Conservation (phyloP, 1,284 basidiomycete genomes). For the Cryptococcus sp. region DNA sequence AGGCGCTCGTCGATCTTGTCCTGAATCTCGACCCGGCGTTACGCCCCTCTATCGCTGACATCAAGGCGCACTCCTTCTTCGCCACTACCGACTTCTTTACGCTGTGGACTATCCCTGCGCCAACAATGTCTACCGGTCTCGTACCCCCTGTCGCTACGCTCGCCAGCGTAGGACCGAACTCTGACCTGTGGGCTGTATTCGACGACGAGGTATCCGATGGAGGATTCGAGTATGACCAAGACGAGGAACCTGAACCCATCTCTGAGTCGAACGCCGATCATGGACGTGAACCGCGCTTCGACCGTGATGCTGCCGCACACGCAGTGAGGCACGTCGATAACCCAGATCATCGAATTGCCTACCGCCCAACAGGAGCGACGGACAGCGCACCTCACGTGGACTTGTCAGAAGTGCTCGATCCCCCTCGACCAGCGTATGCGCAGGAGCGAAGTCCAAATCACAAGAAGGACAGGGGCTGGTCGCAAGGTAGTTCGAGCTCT, state of each 20-base stretch:
- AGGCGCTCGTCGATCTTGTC: conserved; percentile 54
- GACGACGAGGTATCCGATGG: conserved; percentile 45
- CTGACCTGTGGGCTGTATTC: conserved; percentile 48
- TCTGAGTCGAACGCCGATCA: conserved; percentile 2
- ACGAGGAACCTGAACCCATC: conserved; percentile 13
- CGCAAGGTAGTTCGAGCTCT: conserved; percentile 35
- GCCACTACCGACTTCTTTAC: conserved; percentile 66
- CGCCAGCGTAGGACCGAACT: conserved; percentile 25
- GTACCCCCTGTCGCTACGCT: conserved; percentile 30
- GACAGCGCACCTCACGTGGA: conserved; percentile 6
- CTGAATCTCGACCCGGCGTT: conserved; percentile 65
- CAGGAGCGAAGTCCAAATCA: conserved; percentile 11
- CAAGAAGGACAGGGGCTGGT: conserved; percentile 27
- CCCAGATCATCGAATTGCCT: conserved; percentile 9
- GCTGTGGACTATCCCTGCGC: conserved; percentile 65
- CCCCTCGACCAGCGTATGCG: conserved; percentile 40
- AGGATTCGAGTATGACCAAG: conserved; percentile 35
- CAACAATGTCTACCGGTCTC: conserved; percentile 53
- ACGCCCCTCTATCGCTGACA: conserved; percentile 62
- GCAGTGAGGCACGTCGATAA: conserved; percentile 38
- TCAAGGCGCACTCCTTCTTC: conserved; percentile 79
- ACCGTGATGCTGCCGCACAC: conserved; percentile 35
- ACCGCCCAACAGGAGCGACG: conserved; percentile 9
- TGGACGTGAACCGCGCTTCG: conserved; percentile 25
- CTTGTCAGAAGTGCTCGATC: conserved; percentile 28